phyloP scores from a whole-genome alignment of 345 rosid species.

The Salix udensis region DNA sequence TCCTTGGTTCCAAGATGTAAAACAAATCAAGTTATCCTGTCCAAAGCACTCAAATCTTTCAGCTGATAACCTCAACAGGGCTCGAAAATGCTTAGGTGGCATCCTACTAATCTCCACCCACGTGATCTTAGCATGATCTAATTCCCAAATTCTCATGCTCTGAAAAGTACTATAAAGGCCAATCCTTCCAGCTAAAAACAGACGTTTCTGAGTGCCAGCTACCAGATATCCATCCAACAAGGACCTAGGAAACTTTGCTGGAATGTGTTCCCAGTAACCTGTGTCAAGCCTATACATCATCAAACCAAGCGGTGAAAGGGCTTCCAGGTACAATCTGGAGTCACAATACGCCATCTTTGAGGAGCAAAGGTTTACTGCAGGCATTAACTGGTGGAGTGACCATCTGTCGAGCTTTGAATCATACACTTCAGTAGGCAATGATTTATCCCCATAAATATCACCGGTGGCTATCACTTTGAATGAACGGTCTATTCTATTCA shows the following conservation, averaged over 20 bases:
- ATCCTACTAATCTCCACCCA: conserved; percentile 96
- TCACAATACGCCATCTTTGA: conserved; percentile 94
- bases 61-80: conserved; percentile 83
- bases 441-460: conserved; percentile 79
- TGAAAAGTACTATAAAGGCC: conserved; percentile 91
- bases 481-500: conserved; percentile 62
- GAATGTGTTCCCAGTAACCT: conserved; percentile 89
- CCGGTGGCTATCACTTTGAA: conserved; percentile 88
- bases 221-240: conserved; percentile 89
- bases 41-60: conserved; percentile 98
- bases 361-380: conserved; percentile 89
- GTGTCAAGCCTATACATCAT: conserved; percentile 82
- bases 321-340: conserved; percentile 79
- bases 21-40: conserved; percentile 90
- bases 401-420: conserved; percentile 75
- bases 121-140: conserved; percentile 66
- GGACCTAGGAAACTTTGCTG: conserved; percentile 90
- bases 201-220: conserved; percentile 84
- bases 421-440: conserved; percentile 89
- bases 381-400: conserved; percentile 86
- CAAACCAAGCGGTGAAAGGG: conserved; percentile 94
- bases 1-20: conserved; percentile 98
- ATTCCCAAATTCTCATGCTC: conserved; percentile 96
- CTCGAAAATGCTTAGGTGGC: conserved; percentile 87
- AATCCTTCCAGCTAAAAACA: conserved; percentile 90